These are phyloP conservation scores for Anisogramma anomala DNA, from an alignment of 2,329 filamentous ascomycete species.

Conservation along the genomic window DNA sequence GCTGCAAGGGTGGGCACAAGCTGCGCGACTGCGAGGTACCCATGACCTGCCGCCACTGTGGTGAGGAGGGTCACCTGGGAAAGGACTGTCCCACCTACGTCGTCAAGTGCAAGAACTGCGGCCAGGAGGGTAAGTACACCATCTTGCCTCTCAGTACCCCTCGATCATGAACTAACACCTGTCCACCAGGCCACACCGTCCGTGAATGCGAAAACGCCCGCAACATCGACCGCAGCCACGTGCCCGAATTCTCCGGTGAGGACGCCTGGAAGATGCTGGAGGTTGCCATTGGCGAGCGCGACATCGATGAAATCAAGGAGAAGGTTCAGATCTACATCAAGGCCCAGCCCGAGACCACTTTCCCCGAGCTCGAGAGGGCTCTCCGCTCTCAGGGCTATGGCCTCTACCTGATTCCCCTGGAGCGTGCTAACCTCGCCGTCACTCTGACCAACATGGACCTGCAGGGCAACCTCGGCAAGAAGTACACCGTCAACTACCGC, in stretches of 20 bases:
- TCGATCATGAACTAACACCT: constrained; percentile 6
- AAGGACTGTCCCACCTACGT: constrained; percentile 39
- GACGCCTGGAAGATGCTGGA: constrained; percentile 47
- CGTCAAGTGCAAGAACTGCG: constrained; percentile 50
- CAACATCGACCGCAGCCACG: constrained; percentile 40
- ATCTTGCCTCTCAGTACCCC: background rate
- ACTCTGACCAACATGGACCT: constrained; percentile 62
- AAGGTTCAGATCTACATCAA: constrained; percentile 51
- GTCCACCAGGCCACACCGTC: constrained; percentile 39
- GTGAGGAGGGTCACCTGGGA: constrained; percentile 40
- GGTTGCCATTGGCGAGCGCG: constrained; percentile 38
- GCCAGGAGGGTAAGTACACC: constrained; percentile 39
- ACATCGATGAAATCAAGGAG: constrained; percentile 52
- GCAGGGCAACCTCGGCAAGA: constrained; percentile 55
- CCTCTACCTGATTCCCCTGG: constrained; percentile 51
- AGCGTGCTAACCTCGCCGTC: constrained; percentile 40
- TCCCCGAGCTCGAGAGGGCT: constrained; percentile 47
- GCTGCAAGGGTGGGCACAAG: constrained; percentile 39
- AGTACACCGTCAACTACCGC: constrained; percentile 52
- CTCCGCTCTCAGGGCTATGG: constrained; percentile 43
- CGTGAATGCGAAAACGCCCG: constrained; percentile 48
- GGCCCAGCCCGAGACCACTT: constrained; percentile 44
- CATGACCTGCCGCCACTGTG: constrained; percentile 26
- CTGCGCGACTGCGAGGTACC: constrained; percentile 39
- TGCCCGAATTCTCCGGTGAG: constrained; percentile 40